Percentiles rank a stretch among this genome's conserved stretches.
phyloP scores from a whole-genome alignment of 129 eudicot species.

The Centrapalus pauciflorus region DNA sequence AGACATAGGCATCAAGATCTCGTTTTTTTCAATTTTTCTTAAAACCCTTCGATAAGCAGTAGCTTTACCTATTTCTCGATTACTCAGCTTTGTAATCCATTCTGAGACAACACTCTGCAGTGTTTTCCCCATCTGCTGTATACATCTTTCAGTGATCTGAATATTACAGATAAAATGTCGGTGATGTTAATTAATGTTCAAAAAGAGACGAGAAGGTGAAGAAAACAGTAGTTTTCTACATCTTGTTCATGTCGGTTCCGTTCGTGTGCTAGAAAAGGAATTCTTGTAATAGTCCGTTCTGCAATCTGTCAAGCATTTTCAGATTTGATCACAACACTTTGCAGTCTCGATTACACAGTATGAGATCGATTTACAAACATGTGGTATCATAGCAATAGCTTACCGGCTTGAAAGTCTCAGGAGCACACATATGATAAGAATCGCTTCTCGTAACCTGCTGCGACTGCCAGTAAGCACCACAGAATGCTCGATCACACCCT shows the following conservation, averaged over 20 bases:
- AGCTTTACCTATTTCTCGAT: slow-evolving; percentile 65
- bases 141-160: slow-evolving; percentile 80
- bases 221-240: slow-evolving; percentile 31
- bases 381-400: slow-evolving; percentile 20
- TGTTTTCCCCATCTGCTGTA: slow-evolving; percentile 62
- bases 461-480: slow-evolving; percentile 94
- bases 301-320: slow-evolving; percentile 44
- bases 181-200: background rate
- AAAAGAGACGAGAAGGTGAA: background rate
- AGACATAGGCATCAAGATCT: background rate
- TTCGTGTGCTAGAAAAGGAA: slow-evolving; percentile 62
- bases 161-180: background rate
- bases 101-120: slow-evolving; percentile 68
- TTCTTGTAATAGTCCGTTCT: slow-evolving; percentile 43
- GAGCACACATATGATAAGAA: slow-evolving; percentile 55
- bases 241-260: slow-evolving; percentile 70
- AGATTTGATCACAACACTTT: background rate
- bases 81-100: slow-evolving; percentile 54
- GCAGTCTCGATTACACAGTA: no score
- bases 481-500: slow-evolving; percentile 96
- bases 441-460: slow-evolving; percentile 37
- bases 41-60: background rate
- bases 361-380: no score
- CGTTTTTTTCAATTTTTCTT: background rate
- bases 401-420: slow-evolving; percentile 68